Evolutionary conservation across 345 rosid genomes (phyloP), one percentile per base, ranked within the genome.

Genomic region (Mallotus nudiflorus): DNA sequence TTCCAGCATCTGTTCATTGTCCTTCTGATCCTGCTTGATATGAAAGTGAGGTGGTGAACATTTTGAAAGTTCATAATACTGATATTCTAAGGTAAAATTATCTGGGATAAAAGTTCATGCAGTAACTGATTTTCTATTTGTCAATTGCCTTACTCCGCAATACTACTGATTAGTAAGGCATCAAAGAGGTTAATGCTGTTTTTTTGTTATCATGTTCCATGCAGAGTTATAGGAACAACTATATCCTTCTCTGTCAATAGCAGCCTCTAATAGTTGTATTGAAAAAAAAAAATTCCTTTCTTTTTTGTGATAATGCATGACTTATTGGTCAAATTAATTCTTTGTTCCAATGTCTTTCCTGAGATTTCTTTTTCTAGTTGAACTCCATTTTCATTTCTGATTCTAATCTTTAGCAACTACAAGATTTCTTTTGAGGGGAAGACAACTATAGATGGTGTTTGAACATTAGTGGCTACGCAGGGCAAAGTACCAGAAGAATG

Each of bases 401-500:
- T 70, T 64, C 25, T 31, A 10, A 29, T 46, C 28, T 19, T 46
- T 49, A n/a, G 11, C 2, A 37, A 37, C 31, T 37, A 35, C 65
- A 29, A 63, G 24, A 51, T 76, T 52, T 66, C 55, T 20, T 57
- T 2, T 48, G n/a, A 1, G n/a, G 22, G 53, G 28, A 62, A 45
- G n/a, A 15, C 13, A 45, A 55, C 6, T 51, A n/a, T 42, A 19
- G 8, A 22, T 16, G 4, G 46, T 22, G 15, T 65, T 44, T 42
- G 14, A 27, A 69, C 22, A 11, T 73, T 60, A 5, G 35, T 68
- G 67, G 58, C 50, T 11, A 58, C 70, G 71, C 85, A 95, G 97
- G 98, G 99, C 99, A 35, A 95, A 95, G 72, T 95, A 95, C 77
- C 99, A 95, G 85, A 92, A 95, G 82, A 92, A 95, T 77, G 96